Percentiles rank a stretch among this genome's conserved stretches.
Evolutionary conservation across 1,284 basidiomycete genomes (phyloP).

Genomic region (Fistulinella cinereoalba): DNA sequence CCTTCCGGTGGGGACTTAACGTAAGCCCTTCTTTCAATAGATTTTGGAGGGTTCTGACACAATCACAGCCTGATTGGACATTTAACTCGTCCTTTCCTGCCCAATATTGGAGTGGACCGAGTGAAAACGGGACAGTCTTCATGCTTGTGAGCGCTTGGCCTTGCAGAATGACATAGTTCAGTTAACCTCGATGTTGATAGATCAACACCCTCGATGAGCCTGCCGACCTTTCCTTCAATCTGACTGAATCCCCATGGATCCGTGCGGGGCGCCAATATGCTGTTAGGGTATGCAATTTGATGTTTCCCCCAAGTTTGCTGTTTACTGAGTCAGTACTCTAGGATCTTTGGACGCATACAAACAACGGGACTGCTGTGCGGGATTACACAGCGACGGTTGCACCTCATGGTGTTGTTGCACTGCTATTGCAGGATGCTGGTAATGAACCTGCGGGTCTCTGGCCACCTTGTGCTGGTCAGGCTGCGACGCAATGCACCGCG

Average conservation of each 20-base stretch:
- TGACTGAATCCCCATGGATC: slow-evolving; percentile 70
- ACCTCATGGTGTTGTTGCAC: slow-evolving; percentile 62
- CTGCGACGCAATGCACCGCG: slow-evolving; percentile 26
- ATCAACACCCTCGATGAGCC: slow-evolving; percentile 52
- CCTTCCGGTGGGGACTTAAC: slow-evolving; percentile 65
- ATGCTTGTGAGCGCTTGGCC: slow-evolving; percentile 45
- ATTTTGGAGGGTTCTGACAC: background rate
- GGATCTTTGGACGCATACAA: slow-evolving; percentile 68
- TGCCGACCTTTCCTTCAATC: slow-evolving; percentile 55
- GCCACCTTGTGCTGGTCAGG: slow-evolving; percentile 41
- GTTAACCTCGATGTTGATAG: slow-evolving; percentile 25
- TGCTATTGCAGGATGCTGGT: slow-evolving; percentile 63
- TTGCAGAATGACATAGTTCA: background rate
- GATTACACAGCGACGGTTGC: slow-evolving; percentile 58
- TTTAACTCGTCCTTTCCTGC: slow-evolving; percentile 48
- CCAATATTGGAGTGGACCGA: slow-evolving; percentile 57
- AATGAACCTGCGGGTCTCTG: slow-evolving; percentile 55
- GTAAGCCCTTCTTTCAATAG: slow-evolving; percentile 30
- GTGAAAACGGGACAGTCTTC: slow-evolving; percentile 50
- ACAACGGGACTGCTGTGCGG: slow-evolving; percentile 63
- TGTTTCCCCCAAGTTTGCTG: background rate
- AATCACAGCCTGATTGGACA: slow-evolving; percentile 49
- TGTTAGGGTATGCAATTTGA: slow-evolving; percentile 46
- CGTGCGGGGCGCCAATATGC: slow-evolving; percentile 60
- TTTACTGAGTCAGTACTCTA: slow-evolving; percentile 22